phyloP scores from a whole-genome alignment of 2,329 filamentous ascomycete species.

The Sporothrix brunneoviolacea region DNA sequence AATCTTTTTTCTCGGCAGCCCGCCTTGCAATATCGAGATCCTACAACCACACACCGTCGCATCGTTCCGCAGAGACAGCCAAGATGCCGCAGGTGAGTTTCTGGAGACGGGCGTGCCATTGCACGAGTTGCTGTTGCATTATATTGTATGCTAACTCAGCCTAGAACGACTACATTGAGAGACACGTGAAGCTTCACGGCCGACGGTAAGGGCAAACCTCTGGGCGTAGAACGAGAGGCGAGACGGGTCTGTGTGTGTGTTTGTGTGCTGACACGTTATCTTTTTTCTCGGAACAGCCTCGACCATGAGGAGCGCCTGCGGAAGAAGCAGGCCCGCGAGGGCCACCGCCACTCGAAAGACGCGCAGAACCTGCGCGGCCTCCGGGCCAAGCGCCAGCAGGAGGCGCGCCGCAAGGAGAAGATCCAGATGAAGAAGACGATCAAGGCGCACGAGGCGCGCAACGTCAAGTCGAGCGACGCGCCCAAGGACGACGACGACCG shows the following conservation, averaged over 20 bases:
- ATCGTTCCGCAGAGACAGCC: neutral
- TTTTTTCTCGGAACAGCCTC: slow-evolving; percentile 27
- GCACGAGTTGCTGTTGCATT: too few species aligned
- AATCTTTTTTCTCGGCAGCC: slow-evolving; percentile 3
- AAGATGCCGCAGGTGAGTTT: slow-evolving; percentile 18
- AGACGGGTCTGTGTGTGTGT: slow-evolving; percentile 11
- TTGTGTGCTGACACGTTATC: slow-evolving; percentile 28
- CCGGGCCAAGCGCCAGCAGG: slow-evolving; percentile 84
- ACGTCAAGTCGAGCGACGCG: slow-evolving; percentile 72
- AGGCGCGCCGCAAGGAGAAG: slow-evolving; percentile 95
- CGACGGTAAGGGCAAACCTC: slow-evolving; percentile 19
- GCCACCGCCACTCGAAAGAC: slow-evolving; percentile 79
- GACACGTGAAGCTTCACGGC: slow-evolving; percentile 59
- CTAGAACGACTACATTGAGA: slow-evolving; percentile 79
- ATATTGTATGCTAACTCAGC: slow-evolving; percentile 38
- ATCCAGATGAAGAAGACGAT: slow-evolving; percentile 96
- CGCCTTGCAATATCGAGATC: neutral
- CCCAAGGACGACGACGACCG: slow-evolving; percentile 60
- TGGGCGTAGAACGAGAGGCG: slow-evolving; percentile 23
- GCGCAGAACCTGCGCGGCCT: slow-evolving; percentile 90
- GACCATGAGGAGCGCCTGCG: slow-evolving; percentile 85
- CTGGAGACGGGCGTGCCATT: too few species aligned
- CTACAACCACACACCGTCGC: neutral
- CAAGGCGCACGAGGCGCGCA: slow-evolving; percentile 90
- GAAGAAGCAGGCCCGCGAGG: slow-evolving; percentile 82